Base-by-base conservation (phyloP, 345 rosid genomes). In the Salix koriyanagi region DNA sequence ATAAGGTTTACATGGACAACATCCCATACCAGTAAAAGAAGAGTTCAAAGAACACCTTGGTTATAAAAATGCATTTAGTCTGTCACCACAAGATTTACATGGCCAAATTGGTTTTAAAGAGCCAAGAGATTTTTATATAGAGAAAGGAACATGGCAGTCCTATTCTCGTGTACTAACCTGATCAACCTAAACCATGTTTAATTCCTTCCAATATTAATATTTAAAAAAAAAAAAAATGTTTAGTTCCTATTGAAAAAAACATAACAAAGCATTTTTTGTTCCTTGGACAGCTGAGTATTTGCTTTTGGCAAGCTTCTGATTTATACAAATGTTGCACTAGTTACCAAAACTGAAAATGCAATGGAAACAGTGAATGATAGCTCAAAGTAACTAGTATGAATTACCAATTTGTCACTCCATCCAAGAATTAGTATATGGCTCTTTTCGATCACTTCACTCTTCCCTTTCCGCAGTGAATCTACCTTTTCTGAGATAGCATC, bases 391-490 rank as follows among this genome's bases (percentile, higher is more conserved):
- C 34, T 34, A n/a, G 34, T 75, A 74, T 71, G 41, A 23, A 41
- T 79, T 84, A 94, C 98, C 97, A 94, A 84, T 87, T 92, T 94
- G 84, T 92, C 94, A 60, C 94, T 94, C 98, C 98, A 94, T 68
- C 98, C 98, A 82, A 94, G 96, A 88, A 94, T 86, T 65, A 94
- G 84, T 73, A 88, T 84, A 78, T 94, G 96, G 79, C 88, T 89
- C 76, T 90, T 92, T 80, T 94, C 98, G 73, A 94, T 91, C 73
- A 94, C 98, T 88, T 94, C 96, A 44, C 98, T 94, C 81, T 90
- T 92, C 75, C 98, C 98, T 84, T 94, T 94, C 77, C 92, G 77
- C 76, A 92, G 69, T 13, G 97, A 94, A 91, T 94, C 98, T 34
- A 94, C 96, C 88, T 91, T 94, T 85, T 94, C 96, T 21, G 98